Evolutionary conservation across 305 asterid species (phyloP).

Genomic region (Rubia tinctorum): DNA sequence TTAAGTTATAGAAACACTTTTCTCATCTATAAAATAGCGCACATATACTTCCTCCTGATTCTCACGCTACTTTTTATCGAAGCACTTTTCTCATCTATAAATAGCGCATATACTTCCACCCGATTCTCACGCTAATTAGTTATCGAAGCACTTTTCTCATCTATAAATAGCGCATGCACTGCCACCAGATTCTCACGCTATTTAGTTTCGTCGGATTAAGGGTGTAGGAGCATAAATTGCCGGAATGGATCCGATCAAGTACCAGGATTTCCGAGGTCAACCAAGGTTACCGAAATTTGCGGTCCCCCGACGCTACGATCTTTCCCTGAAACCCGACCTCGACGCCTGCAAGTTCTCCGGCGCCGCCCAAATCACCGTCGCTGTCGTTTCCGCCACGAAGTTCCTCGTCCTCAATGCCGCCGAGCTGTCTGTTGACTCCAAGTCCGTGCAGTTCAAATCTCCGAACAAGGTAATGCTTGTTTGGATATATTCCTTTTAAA

Average conservation of each 20-base stretch:
- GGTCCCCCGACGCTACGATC: slow-evolving; percentile 76
- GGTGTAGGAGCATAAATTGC: background rate
- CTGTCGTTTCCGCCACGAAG: slow-evolving; percentile 62
- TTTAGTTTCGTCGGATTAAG: background rate
- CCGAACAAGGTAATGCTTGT: slow-evolving; percentile 37
- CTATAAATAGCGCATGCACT: background rate
- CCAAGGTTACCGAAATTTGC: slow-evolving; percentile 90
- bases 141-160: too few species aligned
- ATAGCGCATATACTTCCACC: too few species aligned
- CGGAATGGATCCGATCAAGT: slow-evolving; percentile 11
- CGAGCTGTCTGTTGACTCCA: slow-evolving; percentile 59
- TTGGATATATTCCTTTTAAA: background rate
- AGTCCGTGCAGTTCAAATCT: slow-evolving; percentile 52
- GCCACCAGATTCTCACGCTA: background rate
- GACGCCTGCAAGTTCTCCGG: slow-evolving; percentile 76
- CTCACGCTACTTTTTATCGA: too few species aligned
- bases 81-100: too few species aligned
- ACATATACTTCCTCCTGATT: too few species aligned
- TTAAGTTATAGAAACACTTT: too few species aligned
- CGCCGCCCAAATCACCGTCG: slow-evolving; percentile 57
- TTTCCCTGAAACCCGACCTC: slow-evolving; percentile 74
- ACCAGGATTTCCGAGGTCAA: slow-evolving; percentile 60
- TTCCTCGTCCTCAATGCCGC: slow-evolving; percentile 85
- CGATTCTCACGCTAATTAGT: too few species aligned
- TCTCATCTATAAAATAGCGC: too few species aligned